Percentiles rank a stretch among this genome's conserved stretches.
Conservation (phyloP, 2,329 filamentous ascomycete species). For the Aspergillus candidus region DNA sequence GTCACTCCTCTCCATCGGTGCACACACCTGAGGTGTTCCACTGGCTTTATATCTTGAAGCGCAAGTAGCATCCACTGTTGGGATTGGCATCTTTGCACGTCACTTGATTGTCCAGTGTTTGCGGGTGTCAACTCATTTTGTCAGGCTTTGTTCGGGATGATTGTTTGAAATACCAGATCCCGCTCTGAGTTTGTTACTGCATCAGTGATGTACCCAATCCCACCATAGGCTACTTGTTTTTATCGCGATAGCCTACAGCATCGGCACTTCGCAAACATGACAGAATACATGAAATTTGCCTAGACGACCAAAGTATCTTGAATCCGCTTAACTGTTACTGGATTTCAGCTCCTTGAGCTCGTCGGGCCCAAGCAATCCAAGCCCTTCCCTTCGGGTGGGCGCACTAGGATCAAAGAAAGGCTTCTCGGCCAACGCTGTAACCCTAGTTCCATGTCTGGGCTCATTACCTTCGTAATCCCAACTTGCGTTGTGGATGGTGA, state of each 20-base stretch:
- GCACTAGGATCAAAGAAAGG: constrained; percentile 61
- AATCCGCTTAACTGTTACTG: not conserved
- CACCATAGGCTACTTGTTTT: too few species aligned
- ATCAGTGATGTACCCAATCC: too few species aligned
- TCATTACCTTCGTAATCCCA: constrained; percentile 66
- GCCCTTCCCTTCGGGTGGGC: constrained; percentile 59
- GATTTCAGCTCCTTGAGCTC: constrained; percentile 36
- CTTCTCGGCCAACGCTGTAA: constrained; percentile 65
- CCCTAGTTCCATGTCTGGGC: constrained; percentile 64
- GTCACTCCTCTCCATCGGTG: constrained; percentile 21
- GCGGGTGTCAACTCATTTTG: not conserved
- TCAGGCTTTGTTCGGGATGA: too few species aligned
- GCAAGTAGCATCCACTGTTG: constrained; percentile 14
- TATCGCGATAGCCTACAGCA: too few species aligned
- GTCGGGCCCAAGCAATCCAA: constrained; percentile 56
- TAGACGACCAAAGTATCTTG: not conserved
- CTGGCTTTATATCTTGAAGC: constrained; percentile 30
- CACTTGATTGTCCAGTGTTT: not conserved
- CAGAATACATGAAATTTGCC: not conserved
- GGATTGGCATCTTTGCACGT: not conserved
- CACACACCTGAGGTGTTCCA: constrained; percentile 31
- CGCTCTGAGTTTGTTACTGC: too few species aligned
- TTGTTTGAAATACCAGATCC: too few species aligned
- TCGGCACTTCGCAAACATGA: not conserved
- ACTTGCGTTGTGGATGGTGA: constrained; percentile 67